Percentiles rank a stretch among this genome's conserved stretches.
Conservation (phyloP, 1,284 basidiomycete species). For the Pseudozyma thailandica region DNA sequence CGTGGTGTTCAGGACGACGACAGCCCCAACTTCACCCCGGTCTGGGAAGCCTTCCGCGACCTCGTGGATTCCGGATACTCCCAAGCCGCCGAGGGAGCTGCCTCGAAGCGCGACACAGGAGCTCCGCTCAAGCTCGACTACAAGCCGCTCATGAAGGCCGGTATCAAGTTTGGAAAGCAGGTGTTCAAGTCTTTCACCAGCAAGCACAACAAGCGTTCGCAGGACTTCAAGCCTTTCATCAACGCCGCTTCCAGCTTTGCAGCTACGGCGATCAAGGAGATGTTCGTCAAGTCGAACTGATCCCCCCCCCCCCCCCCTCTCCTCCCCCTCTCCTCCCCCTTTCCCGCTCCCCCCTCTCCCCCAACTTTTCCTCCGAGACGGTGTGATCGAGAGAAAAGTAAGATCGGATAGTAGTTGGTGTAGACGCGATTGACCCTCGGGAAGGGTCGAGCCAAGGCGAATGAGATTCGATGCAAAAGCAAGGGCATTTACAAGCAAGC, state of each 20-base stretch:
- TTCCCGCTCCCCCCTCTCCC: no score
- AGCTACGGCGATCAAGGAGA: constrained; percentile 37
- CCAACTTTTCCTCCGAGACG: no score
- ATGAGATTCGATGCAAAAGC: constrained; percentile 16
- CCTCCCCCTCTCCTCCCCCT: no score
- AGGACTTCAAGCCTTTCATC: constrained; percentile 77
- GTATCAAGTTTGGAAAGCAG: constrained; percentile 37
- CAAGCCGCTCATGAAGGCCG: constrained; percentile 48
- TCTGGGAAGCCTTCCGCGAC: constrained; percentile 54
- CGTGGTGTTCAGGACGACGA: constrained; percentile 21
- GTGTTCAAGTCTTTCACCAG: constrained; percentile 45
- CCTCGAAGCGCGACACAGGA: constrained; percentile 25
- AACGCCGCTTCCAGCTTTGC: constrained; percentile 72
- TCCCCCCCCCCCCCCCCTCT: no score
- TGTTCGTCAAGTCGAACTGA: constrained; percentile 29
- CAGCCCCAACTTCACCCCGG: constrained; percentile 42
- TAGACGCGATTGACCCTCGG: no score
- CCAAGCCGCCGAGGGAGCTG: constrained; percentile 23
- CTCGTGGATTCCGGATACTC: constrained; percentile 50
- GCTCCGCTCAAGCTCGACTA: constrained; percentile 37
- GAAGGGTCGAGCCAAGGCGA: constrained; percentile 34
- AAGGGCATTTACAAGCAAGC: constrained; percentile 10
- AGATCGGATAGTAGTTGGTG: no score
- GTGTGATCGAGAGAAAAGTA: no score
- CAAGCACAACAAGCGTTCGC: constrained; percentile 50